phyloP scores from a whole-genome alignment of 2,329 filamentous ascomycete genomes.

The Pleomassaria siparia region DNA sequence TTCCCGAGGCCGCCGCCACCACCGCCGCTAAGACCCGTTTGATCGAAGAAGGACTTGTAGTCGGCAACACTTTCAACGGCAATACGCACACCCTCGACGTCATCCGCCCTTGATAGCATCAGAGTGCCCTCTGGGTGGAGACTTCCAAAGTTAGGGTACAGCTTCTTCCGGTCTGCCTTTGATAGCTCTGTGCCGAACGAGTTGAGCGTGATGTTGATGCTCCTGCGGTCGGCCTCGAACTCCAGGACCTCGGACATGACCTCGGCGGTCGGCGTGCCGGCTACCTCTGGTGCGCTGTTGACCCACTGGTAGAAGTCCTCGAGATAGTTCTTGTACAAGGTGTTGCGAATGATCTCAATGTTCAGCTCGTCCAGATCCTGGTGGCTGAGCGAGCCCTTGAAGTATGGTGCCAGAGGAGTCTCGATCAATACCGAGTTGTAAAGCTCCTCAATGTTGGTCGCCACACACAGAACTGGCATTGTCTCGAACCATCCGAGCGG shows the following conservation, averaged over 20 bases:
- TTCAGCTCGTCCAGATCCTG: slow-evolving; percentile 98
- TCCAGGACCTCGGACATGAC: slow-evolving; percentile 95
- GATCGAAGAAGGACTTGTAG: slow-evolving; percentile 96
- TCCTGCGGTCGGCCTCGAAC: slow-evolving; percentile 93
- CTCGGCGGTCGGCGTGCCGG: slow-evolving; percentile 84
- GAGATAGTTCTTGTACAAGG: slow-evolving; percentile 98
- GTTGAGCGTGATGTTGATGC: slow-evolving; percentile 99
- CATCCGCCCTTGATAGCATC: slow-evolving; percentile 93
- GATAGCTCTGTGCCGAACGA: slow-evolving; percentile 95
- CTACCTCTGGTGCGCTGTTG: slow-evolving; percentile 83
- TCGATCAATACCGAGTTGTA: slow-evolving; percentile 98
- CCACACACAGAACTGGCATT: slow-evolving; percentile 95
- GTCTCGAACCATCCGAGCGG: slow-evolving; percentile 99
- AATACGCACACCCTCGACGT: slow-evolving; percentile 88
- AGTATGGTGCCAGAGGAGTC: slow-evolving; percentile 92
- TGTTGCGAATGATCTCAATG: slow-evolving; percentile 98
- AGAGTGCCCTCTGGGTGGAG: slow-evolving; percentile 92
- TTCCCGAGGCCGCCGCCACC: slow-evolving; percentile 76
- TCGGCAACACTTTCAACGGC: slow-evolving; percentile 91
- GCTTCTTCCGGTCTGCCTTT: slow-evolving; percentile 91
- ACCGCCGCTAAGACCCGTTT: slow-evolving; percentile 75
- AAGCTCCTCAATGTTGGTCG: slow-evolving; percentile 96
- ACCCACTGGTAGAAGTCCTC: slow-evolving; percentile 97
- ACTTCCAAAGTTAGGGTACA: slow-evolving; percentile 89
- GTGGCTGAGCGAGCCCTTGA: slow-evolving; percentile 94